These are phyloP conservation scores for Cyclaneusma minus DNA, from an alignment of 2,329 filamentous ascomycete genomes.

Conservation along the genomic window DNA sequence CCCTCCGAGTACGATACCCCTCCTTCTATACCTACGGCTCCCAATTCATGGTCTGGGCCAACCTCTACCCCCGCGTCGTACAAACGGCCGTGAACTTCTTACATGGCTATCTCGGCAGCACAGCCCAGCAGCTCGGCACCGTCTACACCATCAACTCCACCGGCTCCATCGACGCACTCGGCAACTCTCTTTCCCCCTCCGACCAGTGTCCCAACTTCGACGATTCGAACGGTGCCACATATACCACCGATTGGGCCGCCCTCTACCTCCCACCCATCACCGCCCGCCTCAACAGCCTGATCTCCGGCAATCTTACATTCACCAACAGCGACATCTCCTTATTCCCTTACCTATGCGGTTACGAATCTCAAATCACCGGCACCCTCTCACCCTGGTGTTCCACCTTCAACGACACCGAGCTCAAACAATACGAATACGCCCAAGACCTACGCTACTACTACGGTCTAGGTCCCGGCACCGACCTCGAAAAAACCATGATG, in stretches of 20 bases:
- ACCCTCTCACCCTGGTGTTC: conserved; percentile 44
- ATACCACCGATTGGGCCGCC: conserved; percentile 29
- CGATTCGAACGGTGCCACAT: conserved; percentile 33
- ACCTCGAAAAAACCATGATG: conserved; percentile 41
- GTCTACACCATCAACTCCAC: conserved; percentile 42
- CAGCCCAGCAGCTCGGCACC: conserved; percentile 33
- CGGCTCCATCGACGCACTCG: conserved; percentile 32
- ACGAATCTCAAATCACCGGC: conserved; percentile 53
- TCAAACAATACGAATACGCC: conserved; percentile 48
- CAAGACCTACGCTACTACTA: conserved; percentile 58
- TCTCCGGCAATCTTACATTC: conserved; percentile 38
- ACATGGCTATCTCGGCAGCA: conserved; percentile 42
- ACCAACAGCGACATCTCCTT: conserved; percentile 34
- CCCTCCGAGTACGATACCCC: conserved; percentile 25
- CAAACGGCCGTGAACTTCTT: conserved; percentile 47
- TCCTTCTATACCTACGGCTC: conserved; percentile 28
- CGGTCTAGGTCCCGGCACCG: conserved; percentile 39
- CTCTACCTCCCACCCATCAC: conserved; percentile 37
- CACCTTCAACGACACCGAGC: conserved; percentile 44
- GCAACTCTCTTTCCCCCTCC: conserved; percentile 47
- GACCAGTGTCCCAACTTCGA: conserved; percentile 45
- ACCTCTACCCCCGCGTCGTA: conserved; percentile 47
- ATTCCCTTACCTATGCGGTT: conserved; percentile 57
- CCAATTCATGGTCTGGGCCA: conserved; percentile 45
- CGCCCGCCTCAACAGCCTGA: conserved; percentile 34